Evolutionary conservation across 176 grass and related monocot species (phyloP).

Genomic region (Eleusine coracana): DNA sequence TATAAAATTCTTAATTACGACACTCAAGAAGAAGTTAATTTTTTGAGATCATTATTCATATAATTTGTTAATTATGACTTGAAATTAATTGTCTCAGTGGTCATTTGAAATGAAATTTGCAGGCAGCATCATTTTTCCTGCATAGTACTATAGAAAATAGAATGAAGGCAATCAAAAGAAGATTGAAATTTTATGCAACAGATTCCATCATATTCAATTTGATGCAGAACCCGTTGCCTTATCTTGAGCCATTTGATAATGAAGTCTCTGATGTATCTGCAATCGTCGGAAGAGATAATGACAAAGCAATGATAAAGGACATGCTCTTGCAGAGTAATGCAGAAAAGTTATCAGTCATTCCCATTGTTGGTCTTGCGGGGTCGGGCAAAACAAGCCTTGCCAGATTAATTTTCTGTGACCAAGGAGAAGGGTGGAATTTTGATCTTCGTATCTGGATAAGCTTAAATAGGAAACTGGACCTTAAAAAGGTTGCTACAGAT

Average conservation of each 20-base stretch:
- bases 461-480: constrained; percentile 8
- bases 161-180: constrained; percentile 33
- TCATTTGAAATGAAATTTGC: neutral
- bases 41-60: too few species aligned
- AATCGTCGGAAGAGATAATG: constrained; percentile 35
- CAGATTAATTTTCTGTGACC: constrained; percentile 42
- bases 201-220: constrained; percentile 23
- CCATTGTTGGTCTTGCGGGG: constrained; percentile 45
- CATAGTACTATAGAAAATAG: neutral
- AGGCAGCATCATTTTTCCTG: constrained; percentile 5
- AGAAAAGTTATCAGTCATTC: constrained; percentile 21
- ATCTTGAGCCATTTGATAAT: neutral
- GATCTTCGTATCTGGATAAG: constrained; percentile 43
- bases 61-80: too few species aligned
- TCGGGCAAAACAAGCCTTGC: constrained; percentile 50
- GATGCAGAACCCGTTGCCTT: neutral
- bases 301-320: constrained; percentile 19
- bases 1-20: too few species aligned
- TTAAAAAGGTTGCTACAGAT: constrained; percentile 20
- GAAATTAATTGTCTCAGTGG: too few species aligned
- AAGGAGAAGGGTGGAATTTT: constrained; percentile 22
- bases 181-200: constrained; percentile 9
- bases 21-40: too few species aligned
- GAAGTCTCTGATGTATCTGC: neutral
- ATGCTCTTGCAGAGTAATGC: constrained; percentile 1